phyloP scores from a whole-genome alignment of 345 rosid species.

The Rhizophora mangle region DNA sequence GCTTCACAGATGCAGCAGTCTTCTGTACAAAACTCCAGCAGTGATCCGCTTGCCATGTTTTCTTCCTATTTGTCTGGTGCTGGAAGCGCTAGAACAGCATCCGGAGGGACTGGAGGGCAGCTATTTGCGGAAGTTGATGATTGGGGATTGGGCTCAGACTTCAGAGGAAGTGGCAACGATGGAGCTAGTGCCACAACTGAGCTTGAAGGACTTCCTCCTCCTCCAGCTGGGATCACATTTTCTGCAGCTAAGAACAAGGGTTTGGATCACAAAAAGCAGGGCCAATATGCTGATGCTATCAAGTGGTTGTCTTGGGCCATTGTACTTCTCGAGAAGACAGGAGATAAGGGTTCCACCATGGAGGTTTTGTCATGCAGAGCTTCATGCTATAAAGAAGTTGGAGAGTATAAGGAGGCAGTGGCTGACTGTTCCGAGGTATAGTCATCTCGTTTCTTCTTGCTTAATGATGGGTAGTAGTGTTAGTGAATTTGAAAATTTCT shows the following conservation, averaged over 20 bases:
- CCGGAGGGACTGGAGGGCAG: conserved; percentile 42
- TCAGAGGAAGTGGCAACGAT: conserved; percentile 57
- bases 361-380: conserved; percentile 87
- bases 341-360: conserved; percentile 43
- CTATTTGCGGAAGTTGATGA: conserved; percentile 59
- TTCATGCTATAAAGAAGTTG: conserved; percentile 98
- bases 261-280: conserved; percentile 77
- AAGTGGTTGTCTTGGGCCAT: conserved; percentile 99
- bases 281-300: conserved; percentile 94
- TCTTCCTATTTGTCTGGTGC: conserved; percentile 45
- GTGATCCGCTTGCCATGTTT: conserved; percentile 65
- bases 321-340: conserved; percentile 69
- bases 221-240: conserved; percentile 81
- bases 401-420: conserved; percentile 98
- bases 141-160: conserved; percentile 77
- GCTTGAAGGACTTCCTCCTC: conserved; percentile 97
- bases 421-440: conserved; percentile 90
- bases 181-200: conserved; percentile 64
- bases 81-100: conserved; percentile 35
- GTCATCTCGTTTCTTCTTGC: conserved; percentile 5
- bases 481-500: neutral
- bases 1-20: conserved; percentile 40
- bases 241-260: conserved; percentile 82
- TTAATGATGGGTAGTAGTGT: neutral
- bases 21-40: conserved; percentile 33